A percentile compares a stretch with the other conserved stretches of the same genome.
Conservation (phyloP, 257 asterid species). For the Salvia hispanica region DNA sequence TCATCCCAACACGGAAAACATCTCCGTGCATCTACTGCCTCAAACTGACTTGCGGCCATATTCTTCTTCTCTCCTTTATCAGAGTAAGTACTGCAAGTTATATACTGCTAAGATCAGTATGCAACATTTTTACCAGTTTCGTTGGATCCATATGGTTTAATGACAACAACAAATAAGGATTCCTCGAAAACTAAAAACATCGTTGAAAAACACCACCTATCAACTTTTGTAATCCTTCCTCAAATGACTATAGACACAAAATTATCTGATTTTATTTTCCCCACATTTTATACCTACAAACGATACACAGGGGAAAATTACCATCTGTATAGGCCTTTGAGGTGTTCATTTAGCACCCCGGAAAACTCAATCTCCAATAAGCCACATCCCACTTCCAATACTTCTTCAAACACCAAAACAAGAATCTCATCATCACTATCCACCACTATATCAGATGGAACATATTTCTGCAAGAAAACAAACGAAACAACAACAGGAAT, state of each 20-base stretch:
- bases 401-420: slow-evolving; percentile 39
- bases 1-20: slow-evolving; percentile 59
- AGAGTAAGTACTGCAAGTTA: slow-evolving; percentile 35
- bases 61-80: slow-evolving; percentile 45
- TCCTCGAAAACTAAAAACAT: neutral
- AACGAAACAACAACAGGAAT: neutral
- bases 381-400: slow-evolving; percentile 35
- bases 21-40: slow-evolving; percentile 48
- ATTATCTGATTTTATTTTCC: neutral
- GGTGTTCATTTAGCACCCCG: slow-evolving; percentile 43
- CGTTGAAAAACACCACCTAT: neutral
- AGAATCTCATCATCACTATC: slow-evolving; percentile 41
- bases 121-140: neutral
- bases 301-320: slow-evolving; percentile 13
- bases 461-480: slow-evolving; percentile 37
- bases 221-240: neutral
- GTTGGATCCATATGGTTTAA: neutral
- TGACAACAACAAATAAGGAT: neutral
- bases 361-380: slow-evolving; percentile 38
- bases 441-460: slow-evolving; percentile 37
- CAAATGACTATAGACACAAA: neutral
- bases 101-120: neutral
- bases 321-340: slow-evolving; percentile 48
- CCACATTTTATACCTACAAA: neutral
- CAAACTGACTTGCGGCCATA: slow-evolving; percentile 46